A percentile compares a stretch with the other conserved stretches of the same genome.
These are phyloP conservation scores for Passalora sequoiae DNA, from an alignment of 2,329 filamentous ascomycete species.

Conservation along the genomic window DNA sequence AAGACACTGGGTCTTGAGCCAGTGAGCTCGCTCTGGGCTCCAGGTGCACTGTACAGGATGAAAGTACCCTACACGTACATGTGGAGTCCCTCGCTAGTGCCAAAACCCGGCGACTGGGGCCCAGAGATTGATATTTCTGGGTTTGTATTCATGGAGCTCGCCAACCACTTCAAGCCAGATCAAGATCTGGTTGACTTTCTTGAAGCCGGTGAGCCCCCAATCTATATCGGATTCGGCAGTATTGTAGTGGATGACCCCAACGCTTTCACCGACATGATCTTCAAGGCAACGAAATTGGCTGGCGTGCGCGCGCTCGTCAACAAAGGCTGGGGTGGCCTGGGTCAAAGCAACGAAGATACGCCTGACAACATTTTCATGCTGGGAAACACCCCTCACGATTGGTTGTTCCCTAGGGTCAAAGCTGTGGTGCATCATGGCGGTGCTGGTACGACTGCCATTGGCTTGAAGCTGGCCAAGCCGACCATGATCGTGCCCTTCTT, in stretches of 20 bases:
- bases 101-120: conserved; percentile 44
- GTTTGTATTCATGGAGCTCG: conserved; percentile 35
- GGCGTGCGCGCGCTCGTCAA: conserved; percentile 68
- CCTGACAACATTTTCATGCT: conserved; percentile 64
- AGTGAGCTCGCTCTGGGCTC: conserved; percentile 71
- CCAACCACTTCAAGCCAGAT: conserved; percentile 32
- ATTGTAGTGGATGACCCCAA: conserved; percentile 71
- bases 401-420: conserved; percentile 64
- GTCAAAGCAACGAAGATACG: conserved; percentile 54
- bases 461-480: conserved; percentile 64
- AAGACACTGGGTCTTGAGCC: conserved; percentile 66
- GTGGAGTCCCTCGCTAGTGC: conserved; percentile 31
- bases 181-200: conserved; percentile 46
- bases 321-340: conserved; percentile 70
- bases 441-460: conserved; percentile 70
- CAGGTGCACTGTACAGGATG: conserved; percentile 64
- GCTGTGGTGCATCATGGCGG: conserved; percentile 73
- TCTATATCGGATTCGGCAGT: conserved; percentile 73
- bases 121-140: conserved; percentile 34
- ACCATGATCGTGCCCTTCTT: conserved; percentile 77
- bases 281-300: conserved; percentile 59
- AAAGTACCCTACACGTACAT: conserved; percentile 73
- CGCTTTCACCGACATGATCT: conserved; percentile 64
- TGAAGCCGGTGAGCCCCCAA: conserved; percentile 52
- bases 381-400: conserved; percentile 70